phyloP scores from a whole-genome alignment of 495 filamentous ascomycete species.

The Podospora australis region DNA sequence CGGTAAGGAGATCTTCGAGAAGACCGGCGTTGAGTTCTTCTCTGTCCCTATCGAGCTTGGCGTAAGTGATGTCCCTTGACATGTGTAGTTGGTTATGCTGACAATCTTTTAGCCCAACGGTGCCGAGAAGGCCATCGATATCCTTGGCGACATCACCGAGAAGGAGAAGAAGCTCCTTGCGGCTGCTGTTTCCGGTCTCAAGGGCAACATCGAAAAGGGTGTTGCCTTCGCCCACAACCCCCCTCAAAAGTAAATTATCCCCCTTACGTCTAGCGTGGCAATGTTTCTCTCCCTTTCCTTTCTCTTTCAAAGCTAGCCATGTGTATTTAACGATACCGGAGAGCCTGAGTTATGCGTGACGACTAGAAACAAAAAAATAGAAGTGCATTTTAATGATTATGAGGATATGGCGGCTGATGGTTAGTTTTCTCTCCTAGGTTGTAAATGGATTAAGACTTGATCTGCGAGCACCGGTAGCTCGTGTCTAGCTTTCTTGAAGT shows the following conservation, averaged over 20 bases:
- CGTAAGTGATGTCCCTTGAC: constrained; percentile 48
- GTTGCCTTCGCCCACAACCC: constrained; percentile 82
- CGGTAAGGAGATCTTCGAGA: constrained; percentile 75
- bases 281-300: constrained; percentile 4
- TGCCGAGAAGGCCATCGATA: constrained; percentile 73
- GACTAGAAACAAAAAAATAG: constrained; percentile 22
- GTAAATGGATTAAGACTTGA: constrained; percentile 11
- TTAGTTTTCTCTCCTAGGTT: constrained; percentile 11
- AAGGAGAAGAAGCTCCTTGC: constrained; percentile 84
- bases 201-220: constrained; percentile 91
- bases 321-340: constrained; percentile 4
- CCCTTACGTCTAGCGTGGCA: neutral
- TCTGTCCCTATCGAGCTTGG: constrained; percentile 92
- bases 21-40: constrained; percentile 85
- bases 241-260: constrained; percentile 34
- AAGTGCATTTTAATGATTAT: constrained; percentile 9
- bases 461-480: too few relatives aligned
- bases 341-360: constrained; percentile 9
- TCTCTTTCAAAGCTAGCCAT: neutral
- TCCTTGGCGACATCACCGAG: constrained; percentile 63
- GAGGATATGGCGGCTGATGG: constrained; percentile 18
- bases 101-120: constrained; percentile 59
- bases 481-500: too few relatives aligned
- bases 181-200: constrained; percentile 63
- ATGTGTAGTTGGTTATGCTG: constrained; percentile 12